phyloP scores from a whole-genome alignment of 2,329 filamentous ascomycete species.

The Bipolaris bicolor region DNA sequence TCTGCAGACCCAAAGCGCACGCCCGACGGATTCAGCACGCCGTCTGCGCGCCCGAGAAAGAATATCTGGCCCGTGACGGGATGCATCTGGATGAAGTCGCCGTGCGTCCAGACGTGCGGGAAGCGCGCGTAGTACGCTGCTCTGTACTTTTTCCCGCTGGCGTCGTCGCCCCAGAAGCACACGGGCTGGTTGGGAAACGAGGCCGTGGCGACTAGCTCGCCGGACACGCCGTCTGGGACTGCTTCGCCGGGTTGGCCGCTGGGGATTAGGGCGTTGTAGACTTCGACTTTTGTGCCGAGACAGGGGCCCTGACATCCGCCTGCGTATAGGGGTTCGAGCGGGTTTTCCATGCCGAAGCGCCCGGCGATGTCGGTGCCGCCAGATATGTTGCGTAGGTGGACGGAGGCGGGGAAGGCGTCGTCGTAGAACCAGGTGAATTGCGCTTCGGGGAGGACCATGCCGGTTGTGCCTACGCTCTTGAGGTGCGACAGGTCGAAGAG shows the following conservation, averaged over 20 bases:
- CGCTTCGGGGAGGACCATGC: constrained; percentile 80
- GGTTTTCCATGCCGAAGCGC: constrained; percentile 69
- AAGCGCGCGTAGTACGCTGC: constrained; percentile 55
- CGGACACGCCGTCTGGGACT: constrained; percentile 68
- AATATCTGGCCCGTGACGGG: constrained; percentile 68
- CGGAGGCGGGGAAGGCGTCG: constrained; percentile 68
- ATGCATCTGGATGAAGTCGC: constrained; percentile 77
- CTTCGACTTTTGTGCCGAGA: constrained; percentile 61
- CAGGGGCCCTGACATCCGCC: constrained; percentile 63
- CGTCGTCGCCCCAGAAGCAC: constrained; percentile 54
- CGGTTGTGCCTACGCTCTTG: constrained; percentile 70
- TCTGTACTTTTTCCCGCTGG: constrained; percentile 51
- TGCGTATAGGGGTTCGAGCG: constrained; percentile 68
- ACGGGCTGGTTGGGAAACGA: constrained; percentile 78
- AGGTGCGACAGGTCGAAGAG: constrained; percentile 68
- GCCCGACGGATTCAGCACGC: constrained; percentile 79
- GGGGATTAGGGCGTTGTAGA: constrained; percentile 64
- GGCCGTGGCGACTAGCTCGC: constrained; percentile 73
- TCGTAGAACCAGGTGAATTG: constrained; percentile 84
- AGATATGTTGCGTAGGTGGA: constrained; percentile 75
- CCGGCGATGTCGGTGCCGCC: constrained; percentile 79
- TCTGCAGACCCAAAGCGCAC: constrained; percentile 81
- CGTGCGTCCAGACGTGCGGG: constrained; percentile 76
- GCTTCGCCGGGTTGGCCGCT: constrained; percentile 55
- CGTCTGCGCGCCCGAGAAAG: constrained; percentile 75